These are phyloP conservation scores for Brettanomyces nanus DNA, from an alignment of 805 yeast genomes.

Conservation along the genomic window DNA sequence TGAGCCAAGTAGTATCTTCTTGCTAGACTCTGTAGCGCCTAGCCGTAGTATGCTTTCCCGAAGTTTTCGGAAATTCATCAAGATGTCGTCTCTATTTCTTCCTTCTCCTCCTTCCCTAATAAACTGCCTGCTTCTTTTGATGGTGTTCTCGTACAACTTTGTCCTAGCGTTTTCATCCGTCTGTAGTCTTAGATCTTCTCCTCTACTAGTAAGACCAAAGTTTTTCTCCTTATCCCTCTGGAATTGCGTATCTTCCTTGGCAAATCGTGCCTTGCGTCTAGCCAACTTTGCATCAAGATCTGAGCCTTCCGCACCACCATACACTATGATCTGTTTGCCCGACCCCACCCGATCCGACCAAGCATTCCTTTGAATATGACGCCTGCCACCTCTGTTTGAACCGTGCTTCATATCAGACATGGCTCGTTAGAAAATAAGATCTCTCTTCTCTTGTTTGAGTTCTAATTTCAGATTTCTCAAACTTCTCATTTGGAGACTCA, in stretches of 20 bases:
- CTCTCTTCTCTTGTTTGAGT: too few relatives aligned
- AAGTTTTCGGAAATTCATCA: slow-evolving; percentile 39
- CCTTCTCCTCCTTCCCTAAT: slow-evolving; percentile 1
- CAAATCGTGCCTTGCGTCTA: slow-evolving; percentile 29
- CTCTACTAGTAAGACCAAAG: slow-evolving; percentile 54
- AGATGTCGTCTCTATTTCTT: slow-evolving; percentile 20
- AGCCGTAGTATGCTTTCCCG: slow-evolving; percentile 45
- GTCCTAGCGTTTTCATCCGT: slow-evolving; percentile 33
- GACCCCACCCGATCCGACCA: too few relatives aligned
- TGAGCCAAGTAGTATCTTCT: slow-evolving; percentile 40
- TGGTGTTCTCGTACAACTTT: slow-evolving; percentile 31
- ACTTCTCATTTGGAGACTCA: too few relatives aligned
- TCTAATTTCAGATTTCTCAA: too few relatives aligned
- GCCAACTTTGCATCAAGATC: slow-evolving; percentile 5
- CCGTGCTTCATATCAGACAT: too few relatives aligned
- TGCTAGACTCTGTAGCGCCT: slow-evolving; percentile 27
- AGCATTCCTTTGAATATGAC: too few relatives aligned
- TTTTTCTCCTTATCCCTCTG: slow-evolving; percentile 18
- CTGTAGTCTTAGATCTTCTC: slow-evolving; percentile 44
- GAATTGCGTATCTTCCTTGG: slow-evolving; percentile 13
- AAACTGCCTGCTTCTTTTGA: slow-evolving; percentile 14
- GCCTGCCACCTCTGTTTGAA: too few relatives aligned
- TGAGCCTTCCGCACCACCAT: too few relatives aligned
- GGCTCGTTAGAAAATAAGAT: too few relatives aligned
- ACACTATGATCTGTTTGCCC: too few relatives aligned